These are phyloP conservation scores for Monosporozyma siamensis DNA, from an alignment of 805 yeast species.

Conservation along the genomic window DNA sequence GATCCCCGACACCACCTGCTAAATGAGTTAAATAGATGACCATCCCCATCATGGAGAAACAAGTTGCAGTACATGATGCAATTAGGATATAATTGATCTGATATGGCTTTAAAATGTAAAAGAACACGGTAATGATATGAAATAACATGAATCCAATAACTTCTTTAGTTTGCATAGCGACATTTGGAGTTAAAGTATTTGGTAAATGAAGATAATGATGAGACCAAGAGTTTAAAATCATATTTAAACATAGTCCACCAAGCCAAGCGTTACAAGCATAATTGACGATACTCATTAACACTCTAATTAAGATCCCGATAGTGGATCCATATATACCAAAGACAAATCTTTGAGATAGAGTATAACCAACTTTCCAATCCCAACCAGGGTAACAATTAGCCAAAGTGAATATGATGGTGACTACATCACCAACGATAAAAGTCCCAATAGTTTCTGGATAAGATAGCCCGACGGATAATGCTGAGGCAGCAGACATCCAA, in stretches of 20 bases:
- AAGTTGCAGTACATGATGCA: slow-evolving; percentile 30
- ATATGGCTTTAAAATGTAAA: slow-evolving; percentile 37
- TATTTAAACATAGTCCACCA: slow-evolving; percentile 35
- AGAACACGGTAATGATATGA: slow-evolving; percentile 36
- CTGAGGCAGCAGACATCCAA: slow-evolving; percentile 38
- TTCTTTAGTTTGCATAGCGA: slow-evolving; percentile 32
- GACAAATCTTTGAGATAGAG: slow-evolving; percentile 37
- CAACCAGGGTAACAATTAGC: slow-evolving; percentile 41
- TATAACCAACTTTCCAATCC: slow-evolving; percentile 42
- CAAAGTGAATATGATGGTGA: slow-evolving; percentile 36
- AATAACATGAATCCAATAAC: slow-evolving; percentile 34
- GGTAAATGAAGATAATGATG: slow-evolving; percentile 30
- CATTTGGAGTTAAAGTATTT: slow-evolving; percentile 27
- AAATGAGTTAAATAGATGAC: slow-evolving; percentile 28
- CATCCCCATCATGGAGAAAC: slow-evolving; percentile 36
- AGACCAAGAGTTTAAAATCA: slow-evolving; percentile 35
- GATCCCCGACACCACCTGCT: slow-evolving; percentile 31
- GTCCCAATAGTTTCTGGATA: slow-evolving; percentile 40
- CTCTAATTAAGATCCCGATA: slow-evolving; percentile 35
- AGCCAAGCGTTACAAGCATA: slow-evolving; percentile 40
- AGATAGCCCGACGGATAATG: slow-evolving; percentile 37
- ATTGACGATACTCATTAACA: slow-evolving; percentile 39
- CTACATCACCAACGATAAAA: slow-evolving; percentile 38
- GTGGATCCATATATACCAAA: slow-evolving; percentile 40
- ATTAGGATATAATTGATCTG: slow-evolving; percentile 32